Evolutionary conservation across 2,329 filamentous ascomycete species (phyloP), one percentile per base, ranked within the genome.

Genomic region (Beauveria sp.): DNA sequence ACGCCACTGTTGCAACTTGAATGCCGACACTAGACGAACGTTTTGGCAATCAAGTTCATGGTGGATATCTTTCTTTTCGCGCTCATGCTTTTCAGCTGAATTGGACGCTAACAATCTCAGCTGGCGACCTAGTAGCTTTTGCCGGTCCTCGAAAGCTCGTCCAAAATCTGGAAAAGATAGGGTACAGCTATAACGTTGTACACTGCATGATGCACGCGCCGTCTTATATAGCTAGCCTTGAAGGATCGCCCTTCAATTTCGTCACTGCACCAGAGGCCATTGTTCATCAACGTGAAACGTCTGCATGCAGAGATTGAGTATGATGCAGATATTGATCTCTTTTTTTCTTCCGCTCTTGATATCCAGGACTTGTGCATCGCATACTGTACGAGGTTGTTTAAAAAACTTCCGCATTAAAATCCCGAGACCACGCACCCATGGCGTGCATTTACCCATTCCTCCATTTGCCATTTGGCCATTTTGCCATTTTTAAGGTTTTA

Each of bases 271-370:
- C 55, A 42, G 45, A 24, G 14, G 38, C 18, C 26, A 28, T 45
- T 30, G 28, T 20, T 34, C 28, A 24, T 57, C 43, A 58, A 58
- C 55, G 26, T 50, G 55, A 58, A 58, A 58, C 55, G 22, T 20
- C 46, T 50, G 30, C 30, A 49, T 50, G 34, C 30, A 49, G 8
- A 24, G 12, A 20, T 18, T 5, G 14, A 16, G 50, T 26, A 34
- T 50, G 8, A 58, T 58, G 55, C 45, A 50, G 30, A 20, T 22
- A 50, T 8, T 42, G 20, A 50, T 26, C n/a, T 47, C 10, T 24
- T 2, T 43, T 20, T 28, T 20, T 20, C 12, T 6, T 40, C 42
- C n/a, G 40, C n/a, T 28, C 22, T 46, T 58, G 5, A 50, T 42
- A 22, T 50, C 30, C 20, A 42, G 42, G 7, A n/a, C 20, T 42